These are phyloP conservation scores for Salix caprea DNA, from an alignment of 345 rosid genomes.

Conservation along the genomic window DNA sequence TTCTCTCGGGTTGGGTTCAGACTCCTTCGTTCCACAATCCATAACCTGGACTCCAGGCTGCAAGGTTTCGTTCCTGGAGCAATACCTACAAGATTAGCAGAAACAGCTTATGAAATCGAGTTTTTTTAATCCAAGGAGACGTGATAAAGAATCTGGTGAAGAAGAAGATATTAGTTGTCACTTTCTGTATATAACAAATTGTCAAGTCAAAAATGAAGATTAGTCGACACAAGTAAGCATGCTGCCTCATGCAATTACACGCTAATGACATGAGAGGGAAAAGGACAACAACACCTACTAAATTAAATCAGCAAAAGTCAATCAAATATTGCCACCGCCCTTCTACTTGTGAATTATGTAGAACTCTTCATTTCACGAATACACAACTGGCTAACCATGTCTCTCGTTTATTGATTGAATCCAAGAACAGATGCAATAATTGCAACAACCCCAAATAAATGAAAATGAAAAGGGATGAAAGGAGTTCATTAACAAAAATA, in stretches of 20 bases:
- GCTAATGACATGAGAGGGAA: not conserved
- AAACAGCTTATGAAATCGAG: not conserved
- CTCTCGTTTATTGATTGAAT: not conserved
- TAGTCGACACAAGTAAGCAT: not conserved
- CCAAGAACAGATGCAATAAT: not conserved
- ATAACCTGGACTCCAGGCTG: constrained; percentile 26
- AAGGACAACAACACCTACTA: not conserved
- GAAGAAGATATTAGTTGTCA: not conserved
- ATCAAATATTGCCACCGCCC: not conserved
- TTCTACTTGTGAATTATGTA: not conserved
- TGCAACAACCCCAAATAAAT: not conserved
- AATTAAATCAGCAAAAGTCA: not conserved
- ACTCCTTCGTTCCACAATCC: constrained; percentile 33
- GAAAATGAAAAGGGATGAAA: not conserved
- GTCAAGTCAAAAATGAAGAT: not conserved
- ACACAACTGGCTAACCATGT: not conserved
- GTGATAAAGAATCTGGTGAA: not conserved
- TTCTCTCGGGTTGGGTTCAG: constrained; percentile 24
- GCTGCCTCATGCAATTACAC: no score
- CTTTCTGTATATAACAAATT: no score
- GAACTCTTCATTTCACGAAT: not conserved
- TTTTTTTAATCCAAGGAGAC: constrained; percentile 1
- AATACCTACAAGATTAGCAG: not conserved
- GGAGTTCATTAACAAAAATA: not conserved
- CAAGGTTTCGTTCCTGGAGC: not conserved